These are phyloP conservation scores for Eucalyptus shirleyi DNA, from an alignment of 345 rosid species.

Conservation along the genomic window DNA sequence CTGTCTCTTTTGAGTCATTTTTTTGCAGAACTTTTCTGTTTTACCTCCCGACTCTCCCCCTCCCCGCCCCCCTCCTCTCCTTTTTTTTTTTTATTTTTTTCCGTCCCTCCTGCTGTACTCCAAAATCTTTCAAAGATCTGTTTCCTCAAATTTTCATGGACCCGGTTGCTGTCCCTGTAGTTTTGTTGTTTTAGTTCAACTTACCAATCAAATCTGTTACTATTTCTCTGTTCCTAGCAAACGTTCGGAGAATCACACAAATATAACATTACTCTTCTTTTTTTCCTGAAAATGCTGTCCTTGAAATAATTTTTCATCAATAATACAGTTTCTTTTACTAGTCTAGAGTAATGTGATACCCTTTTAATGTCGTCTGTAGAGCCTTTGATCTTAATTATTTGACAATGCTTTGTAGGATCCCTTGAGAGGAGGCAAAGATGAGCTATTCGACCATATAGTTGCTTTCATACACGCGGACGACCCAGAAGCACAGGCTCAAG, in stretches of 20 bases:
- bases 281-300: neutral
- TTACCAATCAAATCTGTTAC: neutral
- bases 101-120: neutral
- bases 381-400: neutral
- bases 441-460: slow-evolving; percentile 60
- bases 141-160: neutral
- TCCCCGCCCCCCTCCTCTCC: neutral
- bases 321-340: neutral
- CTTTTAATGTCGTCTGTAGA: neutral
- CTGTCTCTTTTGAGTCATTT: neutral
- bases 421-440: slow-evolving; percentile 85
- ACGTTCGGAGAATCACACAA: neutral
- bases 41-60: neutral
- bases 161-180: neutral
- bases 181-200: neutral
- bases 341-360: neutral
- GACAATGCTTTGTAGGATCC: slow-evolving; percentile 53
- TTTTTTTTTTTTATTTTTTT: neutral
- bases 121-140: neutral
- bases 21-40: neutral
- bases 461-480: slow-evolving; percentile 53
- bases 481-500: slow-evolving; percentile 44
- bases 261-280: neutral
- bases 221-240: neutral
- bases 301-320: neutral